phyloP scores from a whole-genome alignment of 2,329 filamentous ascomycete species.

The Cladosporium oxysporum region DNA sequence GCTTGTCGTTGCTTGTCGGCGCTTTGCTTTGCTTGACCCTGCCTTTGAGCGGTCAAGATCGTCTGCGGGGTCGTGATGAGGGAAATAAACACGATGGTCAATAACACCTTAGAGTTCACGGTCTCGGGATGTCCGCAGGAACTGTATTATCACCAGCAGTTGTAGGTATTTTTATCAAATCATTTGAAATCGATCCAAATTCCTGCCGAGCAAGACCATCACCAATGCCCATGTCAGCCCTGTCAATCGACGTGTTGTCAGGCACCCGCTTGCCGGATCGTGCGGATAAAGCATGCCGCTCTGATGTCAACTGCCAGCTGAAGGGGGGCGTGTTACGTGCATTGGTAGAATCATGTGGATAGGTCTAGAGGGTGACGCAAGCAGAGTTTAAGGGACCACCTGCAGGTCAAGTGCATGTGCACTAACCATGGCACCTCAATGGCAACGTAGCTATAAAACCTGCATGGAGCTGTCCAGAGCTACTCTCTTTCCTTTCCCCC shows the following conservation, averaged over 20 bases:
- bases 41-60: neutral
- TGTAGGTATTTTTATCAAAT: neutral
- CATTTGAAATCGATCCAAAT: neutral
- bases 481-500: neutral
- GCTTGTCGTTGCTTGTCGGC: constrained; percentile 17
- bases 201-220: neutral
- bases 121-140: neutral
- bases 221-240: neutral
- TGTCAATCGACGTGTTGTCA: neutral
- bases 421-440: constrained; percentile 6
- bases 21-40: constrained; percentile 4
- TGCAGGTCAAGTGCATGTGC: neutral
- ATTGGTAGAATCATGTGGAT: constrained; percentile 13
- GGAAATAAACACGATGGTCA: neutral
- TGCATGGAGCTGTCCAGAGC: neutral
- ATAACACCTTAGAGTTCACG: neutral
- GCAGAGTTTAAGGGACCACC: constrained; percentile 3
- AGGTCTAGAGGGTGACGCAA: constrained; percentile 15
- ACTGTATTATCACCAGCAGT: neutral
- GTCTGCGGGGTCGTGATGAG: constrained; percentile 2
- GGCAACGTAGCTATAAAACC: constrained; percentile 15
- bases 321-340: neutral
- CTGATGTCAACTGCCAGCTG: neutral
- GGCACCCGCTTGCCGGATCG: neutral
- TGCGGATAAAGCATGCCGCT: constrained; percentile 10